Conservation (phyloP, 805 yeast species). For the Nakazawaea ishiwadae region DNA sequence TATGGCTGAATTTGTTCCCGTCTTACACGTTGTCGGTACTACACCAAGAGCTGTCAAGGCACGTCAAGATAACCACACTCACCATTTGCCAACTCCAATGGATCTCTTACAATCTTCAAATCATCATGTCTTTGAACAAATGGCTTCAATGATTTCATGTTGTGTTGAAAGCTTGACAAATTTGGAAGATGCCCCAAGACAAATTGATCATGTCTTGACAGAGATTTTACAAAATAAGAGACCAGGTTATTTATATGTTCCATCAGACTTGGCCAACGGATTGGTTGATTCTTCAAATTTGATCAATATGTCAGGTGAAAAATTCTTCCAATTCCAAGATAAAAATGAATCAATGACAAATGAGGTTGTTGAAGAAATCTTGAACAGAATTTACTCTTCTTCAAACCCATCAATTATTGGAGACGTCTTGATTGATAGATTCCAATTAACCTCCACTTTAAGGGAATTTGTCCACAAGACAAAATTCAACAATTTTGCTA, state of each 20-base stretch:
- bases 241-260: slow-evolving; percentile 82
- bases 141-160: slow-evolving; percentile 55
- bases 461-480: slow-evolving; percentile 45
- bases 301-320: slow-evolving; percentile 13
- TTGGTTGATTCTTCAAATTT: slow-evolving; percentile 31
- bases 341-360: slow-evolving; percentile 24
- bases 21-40: slow-evolving; percentile 83
- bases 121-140: slow-evolving; percentile 59
- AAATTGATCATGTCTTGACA: slow-evolving; percentile 64
- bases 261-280: slow-evolving; percentile 58
- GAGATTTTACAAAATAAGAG: slow-evolving; percentile 52
- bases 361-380: slow-evolving; percentile 37
- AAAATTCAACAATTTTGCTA: slow-evolving; percentile 51
- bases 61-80: slow-evolving; percentile 31
- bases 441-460: slow-evolving; percentile 38
- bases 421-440: slow-evolving; percentile 68
- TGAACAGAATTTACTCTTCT: slow-evolving; percentile 46
- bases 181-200: slow-evolving; percentile 42
- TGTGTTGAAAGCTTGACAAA: slow-evolving; percentile 45
- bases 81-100: slow-evolving; percentile 55
- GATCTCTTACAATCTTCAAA: slow-evolving; percentile 51
- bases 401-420: slow-evolving; percentile 62
- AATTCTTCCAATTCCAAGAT: slow-evolving; percentile 19
- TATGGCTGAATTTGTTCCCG: slow-evolving; percentile 74
- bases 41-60: slow-evolving; percentile 35